Evolutionary conservation across 225 moss, liverwort and hornwort species (phyloP).

Genomic region (Sphagnum tenellum): DNA sequence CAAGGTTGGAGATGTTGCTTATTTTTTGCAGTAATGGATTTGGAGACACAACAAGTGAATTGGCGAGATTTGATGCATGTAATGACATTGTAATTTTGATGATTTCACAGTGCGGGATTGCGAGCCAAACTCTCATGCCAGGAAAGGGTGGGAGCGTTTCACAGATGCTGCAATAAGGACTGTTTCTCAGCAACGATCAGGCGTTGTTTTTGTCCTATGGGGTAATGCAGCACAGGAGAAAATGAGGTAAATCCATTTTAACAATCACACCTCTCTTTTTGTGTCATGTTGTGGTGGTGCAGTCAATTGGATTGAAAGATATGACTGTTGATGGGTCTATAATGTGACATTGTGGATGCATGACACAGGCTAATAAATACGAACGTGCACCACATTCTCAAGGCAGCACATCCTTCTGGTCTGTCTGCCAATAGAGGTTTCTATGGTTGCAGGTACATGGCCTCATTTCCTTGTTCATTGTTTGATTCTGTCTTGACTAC

Average conservation of each 20-base stretch:
- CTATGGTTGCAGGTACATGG: slow-evolving; percentile 37
- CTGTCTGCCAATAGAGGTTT: slow-evolving; percentile 48
- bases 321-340: too few species aligned
- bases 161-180: slow-evolving; percentile 42
- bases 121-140: slow-evolving; percentile 43
- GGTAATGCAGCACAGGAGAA: slow-evolving; percentile 50
- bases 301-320: too few species aligned
- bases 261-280: not conserved
- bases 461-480: not conserved
- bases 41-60: too few species aligned
- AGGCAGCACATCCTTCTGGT: slow-evolving; percentile 52
- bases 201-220: slow-evolving; percentile 41
- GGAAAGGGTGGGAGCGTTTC: slow-evolving; percentile 50
- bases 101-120: slow-evolving; percentile 27
- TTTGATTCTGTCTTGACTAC: too few species aligned
- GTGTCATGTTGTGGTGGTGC: too few species aligned
- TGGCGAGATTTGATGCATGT: too few species aligned
- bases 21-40: too few species aligned
- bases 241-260: slow-evolving; percentile 13
- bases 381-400: slow-evolving; percentile 38
- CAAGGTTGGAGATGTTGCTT: not conserved
- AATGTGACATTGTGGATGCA: too few species aligned
- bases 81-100: too few species aligned
- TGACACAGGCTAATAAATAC: slow-evolving; percentile 30
- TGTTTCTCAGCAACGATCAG: slow-evolving; percentile 19